Base-by-base conservation (phyloP, 192 early-diverging fungal species). In the Martensiomyces pterosporus region DNA sequence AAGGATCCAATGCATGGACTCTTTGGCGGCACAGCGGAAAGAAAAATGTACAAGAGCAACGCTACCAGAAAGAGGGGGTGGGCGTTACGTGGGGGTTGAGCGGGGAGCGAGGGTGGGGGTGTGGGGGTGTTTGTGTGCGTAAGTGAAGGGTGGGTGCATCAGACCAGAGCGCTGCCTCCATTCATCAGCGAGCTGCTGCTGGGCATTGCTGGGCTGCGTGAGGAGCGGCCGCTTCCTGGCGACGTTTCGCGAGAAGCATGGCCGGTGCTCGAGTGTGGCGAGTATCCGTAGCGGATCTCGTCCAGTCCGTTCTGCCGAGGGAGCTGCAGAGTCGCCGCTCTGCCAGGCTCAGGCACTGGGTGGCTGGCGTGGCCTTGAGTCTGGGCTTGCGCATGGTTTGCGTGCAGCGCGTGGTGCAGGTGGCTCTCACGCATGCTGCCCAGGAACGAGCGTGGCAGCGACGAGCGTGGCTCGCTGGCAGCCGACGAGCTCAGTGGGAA, bases 381-480 rank as follows among this genome's bases (percentile, higher is more conserved):
- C 38, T 39, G 9, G 14, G 38, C 39, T 19, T 21, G 3, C 10
- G 9, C 15, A 6, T 39, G 9, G 14, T 15, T 15, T 15, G 38
- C 36, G 23, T 15, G 36, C 21, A 39, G 48, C 37, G 48, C 42
- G 7, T 43, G 24, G 42, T 16, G 22, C 37, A 24, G 10, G 41
- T 52, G 49, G 24, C 39, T 43, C 35, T 15, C 51, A 55, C 29
- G 29, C 29, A 5, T 32, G 29, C 29, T 32, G 29, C 29, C 29
- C 29, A 32, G 12, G 21, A 58, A 52, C 13, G 63, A 66, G 50
- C 63, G 55, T 3, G 63, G 55, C 40, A 58, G 55, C 27, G 63
- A 66, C 33, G 48, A 39, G 36, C 51, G 63, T 36, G 55, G 51
- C 39, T 58, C 63, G 47, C 55, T 50, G 46, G 55, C 38, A 24